Evolutionary conservation across 1,284 basidiomycete genomes (phyloP).

Genomic region (Inonotus obliquus): DNA sequence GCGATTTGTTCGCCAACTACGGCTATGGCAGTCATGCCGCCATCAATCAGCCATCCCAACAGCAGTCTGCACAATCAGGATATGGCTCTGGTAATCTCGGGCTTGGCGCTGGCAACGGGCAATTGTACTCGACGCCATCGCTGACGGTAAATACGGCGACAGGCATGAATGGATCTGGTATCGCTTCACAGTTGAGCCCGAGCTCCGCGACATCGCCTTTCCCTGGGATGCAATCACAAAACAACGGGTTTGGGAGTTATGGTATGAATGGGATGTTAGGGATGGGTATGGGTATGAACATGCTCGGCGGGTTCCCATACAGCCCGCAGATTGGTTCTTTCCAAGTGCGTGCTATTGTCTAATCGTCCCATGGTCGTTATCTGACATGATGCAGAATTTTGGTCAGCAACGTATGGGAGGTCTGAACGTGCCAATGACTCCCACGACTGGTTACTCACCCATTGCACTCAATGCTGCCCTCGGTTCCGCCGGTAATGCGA

Average conservation of each 20-base stretch:
- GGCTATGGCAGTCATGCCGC: slow-evolving; percentile 73
- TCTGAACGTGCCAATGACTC: slow-evolving; percentile 55
- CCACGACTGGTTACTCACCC: slow-evolving; percentile 66
- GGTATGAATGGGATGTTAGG: slow-evolving; percentile 73
- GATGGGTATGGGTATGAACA: slow-evolving; percentile 44
- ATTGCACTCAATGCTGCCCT: slow-evolving; percentile 62
- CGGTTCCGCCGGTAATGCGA: slow-evolving; percentile 55
- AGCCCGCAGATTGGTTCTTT: slow-evolving; percentile 63
- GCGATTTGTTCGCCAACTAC: slow-evolving; percentile 73
- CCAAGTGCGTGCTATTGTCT: slow-evolving; percentile 39
- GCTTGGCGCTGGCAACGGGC: slow-evolving; percentile 25
- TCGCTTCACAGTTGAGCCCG: slow-evolving; percentile 63
- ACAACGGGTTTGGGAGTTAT: slow-evolving; percentile 58
- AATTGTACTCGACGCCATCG: slow-evolving; percentile 68
- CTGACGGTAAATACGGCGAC: slow-evolving; percentile 62
- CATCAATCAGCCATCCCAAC: slow-evolving; percentile 43
- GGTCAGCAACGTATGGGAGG: slow-evolving; percentile 57
- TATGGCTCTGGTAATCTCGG: slow-evolving; percentile 18
- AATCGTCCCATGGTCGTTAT: slow-evolving; percentile 10
- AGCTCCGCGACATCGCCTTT: slow-evolving; percentile 42
- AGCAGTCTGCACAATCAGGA: slow-evolving; percentile 35
- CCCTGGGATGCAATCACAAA: slow-evolving; percentile 33
- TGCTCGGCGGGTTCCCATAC: slow-evolving; percentile 59
- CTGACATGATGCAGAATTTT: slow-evolving; percentile 30
- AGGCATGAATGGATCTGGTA: slow-evolving; percentile 40